phyloP scores from a whole-genome alignment of 345 rosid species.

The Citrus cavaleriei region DNA sequence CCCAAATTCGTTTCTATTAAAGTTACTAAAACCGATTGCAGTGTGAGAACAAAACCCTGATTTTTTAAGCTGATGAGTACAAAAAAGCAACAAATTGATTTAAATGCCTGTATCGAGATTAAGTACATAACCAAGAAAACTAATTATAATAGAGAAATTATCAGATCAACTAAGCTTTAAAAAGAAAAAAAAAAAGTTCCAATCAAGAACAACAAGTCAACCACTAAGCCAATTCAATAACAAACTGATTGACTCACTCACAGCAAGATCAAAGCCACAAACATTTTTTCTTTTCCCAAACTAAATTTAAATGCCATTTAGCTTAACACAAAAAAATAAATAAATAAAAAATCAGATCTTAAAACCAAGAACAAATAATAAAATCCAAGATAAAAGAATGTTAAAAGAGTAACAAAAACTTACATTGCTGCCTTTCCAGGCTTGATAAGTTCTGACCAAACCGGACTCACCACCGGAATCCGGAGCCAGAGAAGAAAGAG shows the following conservation, averaged over 20 bases:
- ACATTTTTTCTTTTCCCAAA: neutral
- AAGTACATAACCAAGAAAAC: neutral
- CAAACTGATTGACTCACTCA: neutral
- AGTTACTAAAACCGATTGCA: neutral
- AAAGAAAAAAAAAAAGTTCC: neutral
- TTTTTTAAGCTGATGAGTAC: neutral
- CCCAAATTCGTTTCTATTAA: neutral
- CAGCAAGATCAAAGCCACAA: neutral
- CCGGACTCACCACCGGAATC: conserved; percentile 25
- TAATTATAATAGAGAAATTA: neutral
- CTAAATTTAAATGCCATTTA: neutral
- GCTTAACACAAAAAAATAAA: neutral
- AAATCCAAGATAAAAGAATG: neutral
- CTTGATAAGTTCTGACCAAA: conserved; percentile 56
- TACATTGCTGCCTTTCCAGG: conserved; percentile 87
- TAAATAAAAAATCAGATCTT: conserved; percentile 28
- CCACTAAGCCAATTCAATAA: neutral
- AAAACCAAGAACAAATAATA: neutral
- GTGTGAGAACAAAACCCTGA: neutral
- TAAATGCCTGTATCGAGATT: neutral
- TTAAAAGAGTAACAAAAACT: conserved; percentile 15
- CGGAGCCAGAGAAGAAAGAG: conserved; percentile 30
- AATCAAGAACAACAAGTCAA: neutral
- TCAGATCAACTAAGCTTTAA: neutral
- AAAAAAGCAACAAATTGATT: neutral